Conservation (phyloP, 2,329 filamentous ascomycete genomes). For the Colletotrichum sp. region DNA sequence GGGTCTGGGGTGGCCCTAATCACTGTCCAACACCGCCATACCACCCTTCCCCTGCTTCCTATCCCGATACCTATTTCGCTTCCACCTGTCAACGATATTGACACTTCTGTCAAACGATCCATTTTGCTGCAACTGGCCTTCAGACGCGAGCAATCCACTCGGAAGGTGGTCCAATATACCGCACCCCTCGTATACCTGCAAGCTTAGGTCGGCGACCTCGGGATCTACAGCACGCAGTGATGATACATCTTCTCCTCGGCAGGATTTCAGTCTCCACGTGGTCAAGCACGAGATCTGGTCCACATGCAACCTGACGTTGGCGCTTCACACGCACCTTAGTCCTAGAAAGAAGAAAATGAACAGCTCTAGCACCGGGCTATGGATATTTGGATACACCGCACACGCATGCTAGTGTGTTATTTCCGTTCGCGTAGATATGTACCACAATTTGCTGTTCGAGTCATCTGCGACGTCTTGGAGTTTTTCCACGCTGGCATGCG, state of each 20-base stretch:
- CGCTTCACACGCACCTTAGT: neutral
- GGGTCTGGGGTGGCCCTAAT: neutral
- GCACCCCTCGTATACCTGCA: neutral
- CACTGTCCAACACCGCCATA: neutral
- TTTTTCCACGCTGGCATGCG: neutral
- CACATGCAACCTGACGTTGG: neutral
- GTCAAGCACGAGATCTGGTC: neutral
- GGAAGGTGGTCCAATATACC: neutral
- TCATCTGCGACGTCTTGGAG: neutral
- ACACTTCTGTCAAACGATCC: neutral
- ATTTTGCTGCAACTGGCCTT: neutral
- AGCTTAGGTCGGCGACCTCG: neutral
- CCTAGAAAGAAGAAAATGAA: neutral
- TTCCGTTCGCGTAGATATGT: neutral
- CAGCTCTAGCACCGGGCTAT: neutral
- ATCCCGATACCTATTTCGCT: neutral
- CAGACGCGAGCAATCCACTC: neutral
- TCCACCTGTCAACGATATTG: neutral
- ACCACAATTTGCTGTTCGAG: neutral
- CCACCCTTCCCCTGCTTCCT: neutral
- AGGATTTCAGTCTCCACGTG: neutral
- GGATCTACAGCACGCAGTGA: neutral
- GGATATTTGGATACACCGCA: neutral
- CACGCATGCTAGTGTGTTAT: neutral
- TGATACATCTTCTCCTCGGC: neutral